phyloP scores from a whole-genome alignment of 108 stramenopile genomes.

The Skeletonema grethae region DNA sequence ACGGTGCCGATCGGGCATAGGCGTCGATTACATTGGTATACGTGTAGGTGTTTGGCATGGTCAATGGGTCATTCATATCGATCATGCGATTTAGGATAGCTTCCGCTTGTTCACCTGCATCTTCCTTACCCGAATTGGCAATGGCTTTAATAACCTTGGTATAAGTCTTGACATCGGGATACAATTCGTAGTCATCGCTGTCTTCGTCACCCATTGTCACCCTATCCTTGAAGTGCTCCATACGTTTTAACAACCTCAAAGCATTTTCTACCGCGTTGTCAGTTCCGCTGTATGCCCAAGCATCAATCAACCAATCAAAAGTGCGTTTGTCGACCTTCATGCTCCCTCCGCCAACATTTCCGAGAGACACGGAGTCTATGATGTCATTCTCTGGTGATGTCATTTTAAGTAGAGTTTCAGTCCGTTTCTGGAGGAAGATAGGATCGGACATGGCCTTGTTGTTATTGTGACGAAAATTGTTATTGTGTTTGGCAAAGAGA shows the following conservation, averaged over 20 bases:
- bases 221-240: slow-evolving; percentile 59
- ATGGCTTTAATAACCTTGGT: slow-evolving; percentile 75
- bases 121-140: slow-evolving; percentile 44
- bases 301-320: slow-evolving; percentile 72
- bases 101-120: slow-evolving; percentile 64
- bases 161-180: slow-evolving; percentile 67
- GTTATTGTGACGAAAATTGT: slow-evolving; percentile 13
- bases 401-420: slow-evolving; percentile 42
- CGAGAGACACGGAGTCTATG: background rate
- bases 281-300: slow-evolving; percentile 65
- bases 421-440: slow-evolving; percentile 61
- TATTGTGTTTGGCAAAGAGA: background rate
- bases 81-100: slow-evolving; percentile 44
- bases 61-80: background rate
- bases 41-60: slow-evolving; percentile 31
- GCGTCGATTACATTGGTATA: slow-evolving; percentile 48
- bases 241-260: slow-evolving; percentile 46
- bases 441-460: slow-evolving; percentile 64
- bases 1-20: slow-evolving; percentile 15
- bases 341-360: slow-evolving; percentile 14
- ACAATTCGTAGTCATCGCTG: slow-evolving; percentile 9
- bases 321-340: slow-evolving; percentile 67
- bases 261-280: slow-evolving; percentile 57
- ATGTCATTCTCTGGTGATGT: slow-evolving; percentile 15
- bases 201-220: background rate